phyloP scores from a whole-genome alignment of 345 rosid species.

The Mercurialis annua region DNA sequence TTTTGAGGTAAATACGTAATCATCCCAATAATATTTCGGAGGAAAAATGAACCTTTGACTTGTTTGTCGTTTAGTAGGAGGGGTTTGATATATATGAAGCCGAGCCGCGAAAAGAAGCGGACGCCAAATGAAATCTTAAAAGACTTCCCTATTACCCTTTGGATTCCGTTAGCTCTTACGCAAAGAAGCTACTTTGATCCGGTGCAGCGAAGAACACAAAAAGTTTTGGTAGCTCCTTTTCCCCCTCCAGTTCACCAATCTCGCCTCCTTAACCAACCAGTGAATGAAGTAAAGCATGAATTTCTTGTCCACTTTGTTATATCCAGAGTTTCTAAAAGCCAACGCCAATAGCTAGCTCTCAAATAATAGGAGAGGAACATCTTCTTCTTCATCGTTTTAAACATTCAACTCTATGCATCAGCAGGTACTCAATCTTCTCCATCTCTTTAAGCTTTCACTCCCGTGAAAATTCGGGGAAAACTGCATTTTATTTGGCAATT shows the following conservation, averaged over 20 bases:
- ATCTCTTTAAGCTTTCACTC: background rate
- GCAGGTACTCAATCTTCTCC: background rate
- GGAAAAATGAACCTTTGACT: background rate
- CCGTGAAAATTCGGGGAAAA: background rate
- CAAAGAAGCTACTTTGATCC: conserved; percentile 2
- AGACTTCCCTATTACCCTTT: background rate
- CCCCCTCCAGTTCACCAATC: background rate
- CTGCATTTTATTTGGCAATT: background rate
- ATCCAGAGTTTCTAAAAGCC: too few relatives aligned
- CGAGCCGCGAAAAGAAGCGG: conserved; percentile 6
- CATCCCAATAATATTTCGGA: background rate
- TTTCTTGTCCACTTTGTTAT: too few relatives aligned
- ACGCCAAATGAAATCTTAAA: conserved; percentile 11
- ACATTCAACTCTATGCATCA: background rate
- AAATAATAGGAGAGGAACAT: background rate
- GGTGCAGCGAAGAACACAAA: background rate
- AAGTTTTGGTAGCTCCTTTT: background rate
- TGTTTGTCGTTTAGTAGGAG: background rate
- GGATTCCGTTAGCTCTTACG: conserved; percentile 7
- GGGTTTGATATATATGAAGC: background rate
- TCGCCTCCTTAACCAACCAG: background rate
- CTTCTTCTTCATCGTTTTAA: background rate
- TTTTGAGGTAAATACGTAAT: too few relatives aligned
- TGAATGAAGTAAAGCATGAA: background rate
- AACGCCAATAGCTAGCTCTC: background rate